These are phyloP conservation scores for Mycena latifolia DNA, from an alignment of 768 basidiomycete species.

Conservation along the genomic window DNA sequence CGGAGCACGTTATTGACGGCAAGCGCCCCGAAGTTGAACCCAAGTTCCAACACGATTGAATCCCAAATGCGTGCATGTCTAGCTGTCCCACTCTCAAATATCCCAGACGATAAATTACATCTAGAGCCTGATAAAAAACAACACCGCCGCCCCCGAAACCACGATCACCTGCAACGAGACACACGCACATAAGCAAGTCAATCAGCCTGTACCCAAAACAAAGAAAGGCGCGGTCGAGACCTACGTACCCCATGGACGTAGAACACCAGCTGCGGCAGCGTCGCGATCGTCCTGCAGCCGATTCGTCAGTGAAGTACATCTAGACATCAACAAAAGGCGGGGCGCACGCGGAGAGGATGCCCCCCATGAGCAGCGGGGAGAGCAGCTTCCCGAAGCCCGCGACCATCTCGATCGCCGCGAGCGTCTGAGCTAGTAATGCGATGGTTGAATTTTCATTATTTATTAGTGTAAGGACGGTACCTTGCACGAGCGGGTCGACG, in stretches of 20 bases:
- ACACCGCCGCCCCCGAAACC: no score
- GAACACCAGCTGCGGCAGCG: slow-evolving; percentile 24
- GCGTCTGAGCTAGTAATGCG: slow-evolving; percentile 15
- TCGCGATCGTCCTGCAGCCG: slow-evolving; percentile 23
- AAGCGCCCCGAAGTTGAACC: no score
- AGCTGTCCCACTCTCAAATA: no score
- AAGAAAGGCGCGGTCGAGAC: no score
- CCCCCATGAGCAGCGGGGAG: slow-evolving; percentile 27
- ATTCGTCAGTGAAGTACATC: neutral
- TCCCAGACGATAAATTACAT: no score
- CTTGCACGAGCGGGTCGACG: slow-evolving; percentile 24
- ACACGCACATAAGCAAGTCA: no score
- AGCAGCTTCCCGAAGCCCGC: slow-evolving; percentile 9
- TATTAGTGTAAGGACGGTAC: neutral
- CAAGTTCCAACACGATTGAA: no score
- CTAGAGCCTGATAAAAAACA: no score
- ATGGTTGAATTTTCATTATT: neutral
- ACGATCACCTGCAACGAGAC: no score
- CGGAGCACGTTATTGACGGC: no score
- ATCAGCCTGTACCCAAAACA: no score
- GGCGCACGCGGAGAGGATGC: slow-evolving; percentile 24
- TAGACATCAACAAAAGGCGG: neutral
- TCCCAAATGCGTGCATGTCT: no score
- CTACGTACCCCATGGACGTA: slow-evolving; percentile 21
- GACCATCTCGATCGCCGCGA: slow-evolving; percentile 23